Conservation (phyloP, 148 eudicot genomes). For the Drosera capensis region DNA sequence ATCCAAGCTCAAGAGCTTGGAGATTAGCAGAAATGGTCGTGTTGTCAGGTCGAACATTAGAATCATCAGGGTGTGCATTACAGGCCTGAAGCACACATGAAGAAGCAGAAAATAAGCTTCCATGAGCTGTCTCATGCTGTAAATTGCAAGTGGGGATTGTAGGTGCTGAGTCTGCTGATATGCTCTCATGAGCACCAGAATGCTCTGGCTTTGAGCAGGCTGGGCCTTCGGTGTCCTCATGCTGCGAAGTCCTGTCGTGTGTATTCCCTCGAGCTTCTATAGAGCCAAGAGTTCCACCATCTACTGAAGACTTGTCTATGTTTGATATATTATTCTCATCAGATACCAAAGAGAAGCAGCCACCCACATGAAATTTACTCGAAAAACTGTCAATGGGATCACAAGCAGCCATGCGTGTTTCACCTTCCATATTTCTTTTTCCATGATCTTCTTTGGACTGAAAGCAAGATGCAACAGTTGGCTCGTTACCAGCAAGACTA, state of each 20-base stretch:
- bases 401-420: slow-evolving; percentile 6
- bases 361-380: slow-evolving; percentile 14
- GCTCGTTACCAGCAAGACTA: slow-evolving; percentile 12
- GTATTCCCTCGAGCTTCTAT: slow-evolving; percentile 12
- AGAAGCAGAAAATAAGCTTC: slow-evolving; percentile 7
- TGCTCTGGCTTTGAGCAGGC: slow-evolving; percentile 13
- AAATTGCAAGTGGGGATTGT: too few species aligned
- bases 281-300: slow-evolving; percentile 7
- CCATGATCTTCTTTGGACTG: slow-evolving; percentile 10
- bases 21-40: slow-evolving; percentile 12
- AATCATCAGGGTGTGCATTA: slow-evolving; percentile 18
- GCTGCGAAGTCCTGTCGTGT: slow-evolving; percentile 11
- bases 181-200: slow-evolving; percentile 10
- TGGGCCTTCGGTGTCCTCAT: slow-evolving; percentile 15
- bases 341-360: slow-evolving; percentile 8
- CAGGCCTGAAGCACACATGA: slow-evolving; percentile 38
- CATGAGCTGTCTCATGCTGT: slow-evolving; percentile 11
- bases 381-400: slow-evolving; percentile 5
- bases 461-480: slow-evolving; percentile 8
- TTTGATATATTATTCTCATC: slow-evolving; percentile 11
- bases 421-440: slow-evolving; percentile 13
- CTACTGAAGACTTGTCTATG: slow-evolving; percentile 9
- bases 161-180: too few species aligned
- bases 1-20: slow-evolving; percentile 11
- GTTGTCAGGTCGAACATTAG: slow-evolving; percentile 14